Percentiles rank a stretch among this genome's conserved stretches.
phyloP scores from a whole-genome alignment of 2,329 filamentous ascomycete genomes.

The Dryadomyces quercus-mongolicae region DNA sequence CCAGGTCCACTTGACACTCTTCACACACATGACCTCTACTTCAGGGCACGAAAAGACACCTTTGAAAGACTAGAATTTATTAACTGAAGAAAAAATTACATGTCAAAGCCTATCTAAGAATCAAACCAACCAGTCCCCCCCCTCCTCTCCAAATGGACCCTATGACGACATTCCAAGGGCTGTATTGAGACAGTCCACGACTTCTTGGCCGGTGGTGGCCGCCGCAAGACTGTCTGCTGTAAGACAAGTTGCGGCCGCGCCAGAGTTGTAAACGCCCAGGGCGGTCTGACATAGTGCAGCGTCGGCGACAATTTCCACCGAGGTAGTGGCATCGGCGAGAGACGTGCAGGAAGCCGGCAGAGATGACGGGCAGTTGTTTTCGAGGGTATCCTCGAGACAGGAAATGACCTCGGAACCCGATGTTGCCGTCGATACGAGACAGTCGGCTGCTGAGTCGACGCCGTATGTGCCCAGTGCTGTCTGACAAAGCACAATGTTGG shows the following conservation, averaged over 20 bases:
- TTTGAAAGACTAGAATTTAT: no score
- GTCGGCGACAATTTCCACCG: neutral
- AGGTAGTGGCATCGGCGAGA: neutral
- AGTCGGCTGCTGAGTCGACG: slow-evolving; percentile 8
- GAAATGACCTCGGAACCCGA: slow-evolving; percentile 4
- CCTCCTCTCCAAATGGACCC: no score
- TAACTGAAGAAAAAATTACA: no score
- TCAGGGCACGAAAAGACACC: no score
- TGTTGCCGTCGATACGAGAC: slow-evolving; percentile 2
- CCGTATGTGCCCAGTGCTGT: slow-evolving; percentile 17
- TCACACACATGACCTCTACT: no score
- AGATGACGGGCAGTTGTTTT: slow-evolving; percentile 5
- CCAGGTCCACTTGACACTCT: no score
- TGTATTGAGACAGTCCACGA: neutral
- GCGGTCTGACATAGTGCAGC: slow-evolving; percentile 6
- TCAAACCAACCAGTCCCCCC: no score
- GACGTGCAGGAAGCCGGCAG: slow-evolving; percentile 9
- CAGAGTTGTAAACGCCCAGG: slow-evolving; percentile 7
- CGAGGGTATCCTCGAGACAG: slow-evolving; percentile 6
- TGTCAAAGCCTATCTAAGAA: no score
- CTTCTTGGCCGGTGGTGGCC: neutral
- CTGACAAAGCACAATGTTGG: slow-evolving; percentile 16
- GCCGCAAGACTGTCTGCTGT: neutral
- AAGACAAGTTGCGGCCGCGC: slow-evolving; percentile 5
- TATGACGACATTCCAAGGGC: neutral